Percentiles rank a stretch among this genome's conserved stretches.
phyloP scores from a whole-genome alignment of 257 asterid genomes.

The Ajuga chamaepitys region DNA sequence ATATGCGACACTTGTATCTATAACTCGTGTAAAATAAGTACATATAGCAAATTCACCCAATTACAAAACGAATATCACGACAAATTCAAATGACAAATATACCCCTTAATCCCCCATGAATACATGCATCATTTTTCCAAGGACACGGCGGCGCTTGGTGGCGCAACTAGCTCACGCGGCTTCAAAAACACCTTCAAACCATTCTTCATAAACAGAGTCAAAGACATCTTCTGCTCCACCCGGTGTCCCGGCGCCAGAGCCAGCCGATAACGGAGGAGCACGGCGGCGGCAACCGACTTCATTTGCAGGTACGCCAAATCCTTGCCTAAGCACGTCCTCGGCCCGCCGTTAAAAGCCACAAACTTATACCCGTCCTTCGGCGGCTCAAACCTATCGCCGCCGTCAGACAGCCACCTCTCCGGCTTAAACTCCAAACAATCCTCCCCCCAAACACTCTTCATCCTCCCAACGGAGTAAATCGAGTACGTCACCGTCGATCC shows the following conservation, averaged over 20 bases:
- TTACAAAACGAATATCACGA: too few relatives aligned
- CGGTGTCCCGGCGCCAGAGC: constrained; percentile 60
- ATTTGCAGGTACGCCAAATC: constrained; percentile 83
- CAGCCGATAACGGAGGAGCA: constrained; percentile 66
- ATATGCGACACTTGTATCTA: too few relatives aligned
- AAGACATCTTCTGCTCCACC: constrained; percentile 82
- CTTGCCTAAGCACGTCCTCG: constrained; percentile 80
- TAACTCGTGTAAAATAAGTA: too few relatives aligned
- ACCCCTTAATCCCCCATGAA: too few relatives aligned
- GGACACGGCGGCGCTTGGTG: neutral
- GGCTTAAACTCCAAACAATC: constrained; percentile 84
- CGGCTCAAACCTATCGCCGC: constrained; percentile 56
- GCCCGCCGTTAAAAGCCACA: constrained; percentile 77
- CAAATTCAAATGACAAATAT: too few relatives aligned
- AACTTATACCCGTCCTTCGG: constrained; percentile 60
- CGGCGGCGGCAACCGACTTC: constrained; percentile 84
- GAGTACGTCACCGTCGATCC: constrained; percentile 86
- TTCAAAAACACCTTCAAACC: constrained; percentile 10
- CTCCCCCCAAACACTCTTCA: constrained; percentile 73
- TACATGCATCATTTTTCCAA: too few relatives aligned
- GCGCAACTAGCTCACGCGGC: neutral
- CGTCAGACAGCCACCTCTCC: constrained; percentile 67
- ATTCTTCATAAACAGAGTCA: constrained; percentile 43
- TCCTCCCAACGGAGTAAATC: constrained; percentile 69
- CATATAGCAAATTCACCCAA: too few relatives aligned